A percentile compares a stretch with the other conserved stretches of the same genome.
phyloP scores from a whole-genome alignment of 306 rosid genomes.

The Pyrus communis region DNA sequence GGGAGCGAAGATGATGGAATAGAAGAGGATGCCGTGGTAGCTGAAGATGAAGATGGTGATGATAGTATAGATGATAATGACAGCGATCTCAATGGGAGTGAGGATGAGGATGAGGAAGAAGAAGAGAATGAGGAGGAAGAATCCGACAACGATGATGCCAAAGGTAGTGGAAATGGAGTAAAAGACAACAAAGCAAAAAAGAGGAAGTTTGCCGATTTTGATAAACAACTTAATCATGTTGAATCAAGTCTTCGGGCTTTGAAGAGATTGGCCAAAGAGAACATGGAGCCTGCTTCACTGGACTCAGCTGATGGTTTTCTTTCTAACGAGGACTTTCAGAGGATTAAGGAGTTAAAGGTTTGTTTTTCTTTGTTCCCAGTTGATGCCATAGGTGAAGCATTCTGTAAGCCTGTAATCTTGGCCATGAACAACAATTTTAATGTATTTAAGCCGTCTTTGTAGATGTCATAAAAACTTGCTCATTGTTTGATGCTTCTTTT shows the following conservation, averaged over 20 bases:
- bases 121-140: slow-evolving; percentile 20
- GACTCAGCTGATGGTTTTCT: slow-evolving; percentile 67
- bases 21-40: slow-evolving; percentile 13
- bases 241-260: slow-evolving; percentile 83
- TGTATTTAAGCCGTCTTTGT: not conserved
- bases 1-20: slow-evolving; percentile 37
- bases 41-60: slow-evolving; percentile 33
- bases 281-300: slow-evolving; percentile 2
- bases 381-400: not conserved
- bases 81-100: slow-evolving; percentile 26
- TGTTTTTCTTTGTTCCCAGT: not conserved
- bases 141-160: slow-evolving; percentile 6
- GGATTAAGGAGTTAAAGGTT: slow-evolving; percentile 71
- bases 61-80: slow-evolving; percentile 24
- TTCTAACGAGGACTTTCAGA: slow-evolving; percentile 76
- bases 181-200: slow-evolving; percentile 37
- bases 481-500: slow-evolving; percentile 9
- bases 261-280: slow-evolving; percentile 52
- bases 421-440: not conserved
- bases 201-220: slow-evolving; percentile 59
- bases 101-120: slow-evolving; percentile 18
- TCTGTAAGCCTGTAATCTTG: not conserved
- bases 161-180: slow-evolving; percentile 22
- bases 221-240: slow-evolving; percentile 44
- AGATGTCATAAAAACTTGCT: not conserved